Percentiles rank a stretch among this genome's conserved stretches.
These are phyloP conservation scores for Irpex rosettiformis DNA, from an alignment of 1,284 basidiomycete genomes.

Conservation along the genomic window DNA sequence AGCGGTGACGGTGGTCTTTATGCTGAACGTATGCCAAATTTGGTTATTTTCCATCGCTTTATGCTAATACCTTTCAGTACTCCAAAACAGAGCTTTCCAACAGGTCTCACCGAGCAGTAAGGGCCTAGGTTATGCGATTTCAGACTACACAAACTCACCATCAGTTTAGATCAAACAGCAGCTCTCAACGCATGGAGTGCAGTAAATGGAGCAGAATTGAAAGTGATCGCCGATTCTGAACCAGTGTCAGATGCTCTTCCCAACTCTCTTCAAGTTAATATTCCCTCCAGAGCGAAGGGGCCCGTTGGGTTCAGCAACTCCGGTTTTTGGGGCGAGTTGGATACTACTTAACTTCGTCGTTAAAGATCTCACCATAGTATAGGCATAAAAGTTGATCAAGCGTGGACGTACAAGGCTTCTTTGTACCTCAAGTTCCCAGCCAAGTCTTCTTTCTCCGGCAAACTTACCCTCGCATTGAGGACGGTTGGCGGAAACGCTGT, in stretches of 20 bases:
- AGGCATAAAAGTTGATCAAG: slow-evolving; percentile 64
- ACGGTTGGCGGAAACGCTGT: slow-evolving; percentile 39
- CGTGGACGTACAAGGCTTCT: slow-evolving; percentile 60
- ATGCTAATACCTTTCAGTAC: slow-evolving; percentile 21
- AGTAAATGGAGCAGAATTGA: slow-evolving; percentile 45
- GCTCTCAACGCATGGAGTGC: slow-evolving; percentile 55
- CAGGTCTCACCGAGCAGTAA: slow-evolving; percentile 40
- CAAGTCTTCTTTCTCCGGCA: slow-evolving; percentile 42
- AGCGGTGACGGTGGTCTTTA: slow-evolving; percentile 41
- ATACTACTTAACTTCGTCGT: not conserved
- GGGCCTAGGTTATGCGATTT: slow-evolving; percentile 3
- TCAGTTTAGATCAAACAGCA: slow-evolving; percentile 37
- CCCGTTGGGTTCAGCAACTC: slow-evolving; percentile 56
- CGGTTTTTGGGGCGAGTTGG: slow-evolving; percentile 51
- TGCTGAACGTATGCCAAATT: slow-evolving; percentile 30
- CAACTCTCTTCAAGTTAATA: slow-evolving; percentile 55
- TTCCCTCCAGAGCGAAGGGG: slow-evolving; percentile 41
- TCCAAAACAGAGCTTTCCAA: slow-evolving; percentile 40
- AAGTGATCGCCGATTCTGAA: slow-evolving; percentile 46
- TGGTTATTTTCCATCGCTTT: not conserved
- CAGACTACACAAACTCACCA: not conserved
- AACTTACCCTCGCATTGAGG: slow-evolving; percentile 44
- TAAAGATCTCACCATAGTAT: not conserved
- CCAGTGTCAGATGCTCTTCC: slow-evolving; percentile 60
- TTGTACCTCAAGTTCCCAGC: slow-evolving; percentile 60